Percentiles rank a stretch among this genome's conserved stretches.
Conservation (phyloP, 192 early-diverging fungal genomes). For the Allomyces javanicus region DNA sequence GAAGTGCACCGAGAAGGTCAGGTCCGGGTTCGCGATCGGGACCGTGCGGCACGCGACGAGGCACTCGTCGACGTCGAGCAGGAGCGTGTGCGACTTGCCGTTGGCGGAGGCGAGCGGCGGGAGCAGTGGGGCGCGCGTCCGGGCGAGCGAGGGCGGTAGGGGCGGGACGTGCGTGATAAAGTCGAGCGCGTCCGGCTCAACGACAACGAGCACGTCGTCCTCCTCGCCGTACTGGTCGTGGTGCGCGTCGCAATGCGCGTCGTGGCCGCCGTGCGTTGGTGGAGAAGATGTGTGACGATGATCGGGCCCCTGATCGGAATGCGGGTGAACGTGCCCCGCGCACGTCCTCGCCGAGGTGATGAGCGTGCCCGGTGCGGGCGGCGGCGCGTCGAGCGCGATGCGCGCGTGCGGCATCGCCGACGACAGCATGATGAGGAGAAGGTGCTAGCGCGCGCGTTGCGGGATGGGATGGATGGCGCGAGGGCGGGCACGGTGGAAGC, state of each 20-base stretch:
- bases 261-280: background rate
- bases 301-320: too few relatives aligned
- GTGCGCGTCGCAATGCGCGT: background rate
- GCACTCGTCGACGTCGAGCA: conserved; percentile 48
- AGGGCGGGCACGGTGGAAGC: too few relatives aligned
- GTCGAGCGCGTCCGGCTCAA: background rate
- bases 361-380: too few relatives aligned
- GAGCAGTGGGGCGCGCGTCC: background rate
- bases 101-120: background rate
- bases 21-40: conserved; percentile 29
- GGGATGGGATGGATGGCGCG: too few relatives aligned
- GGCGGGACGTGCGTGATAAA: background rate
- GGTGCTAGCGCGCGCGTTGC: too few relatives aligned
- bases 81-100: conserved; percentile 18
- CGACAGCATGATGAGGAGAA: too few relatives aligned
- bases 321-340: too few relatives aligned
- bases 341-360: too few relatives aligned
- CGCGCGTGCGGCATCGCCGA: too few relatives aligned
- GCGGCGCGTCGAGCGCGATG: too few relatives aligned
- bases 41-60: conserved; percentile 45
- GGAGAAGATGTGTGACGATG: too few relatives aligned
- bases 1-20: conserved; percentile 43
- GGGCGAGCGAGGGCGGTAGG: background rate
- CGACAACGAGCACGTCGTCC: background rate
- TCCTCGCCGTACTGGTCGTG: background rate